phyloP scores from a whole-genome alignment of 441 rosid species.

The Oxalis stricta region DNA sequence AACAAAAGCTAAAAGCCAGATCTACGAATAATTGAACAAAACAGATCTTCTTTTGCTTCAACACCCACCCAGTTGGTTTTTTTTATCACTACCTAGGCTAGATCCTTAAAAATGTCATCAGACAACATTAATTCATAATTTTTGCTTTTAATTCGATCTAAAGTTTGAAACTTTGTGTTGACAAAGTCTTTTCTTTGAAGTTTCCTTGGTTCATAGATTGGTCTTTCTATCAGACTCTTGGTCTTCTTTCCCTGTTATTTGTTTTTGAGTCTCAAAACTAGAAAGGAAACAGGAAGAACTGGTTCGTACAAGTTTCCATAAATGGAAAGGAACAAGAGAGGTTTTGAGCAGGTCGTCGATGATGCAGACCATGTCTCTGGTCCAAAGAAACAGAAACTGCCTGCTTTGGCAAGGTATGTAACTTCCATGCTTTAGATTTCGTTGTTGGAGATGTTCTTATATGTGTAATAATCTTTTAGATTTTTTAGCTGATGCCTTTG shows the following conservation, averaged over 20 bases:
- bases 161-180: constrained; percentile 14
- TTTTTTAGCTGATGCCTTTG: background rate
- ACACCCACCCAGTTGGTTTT: constrained; percentile 10
- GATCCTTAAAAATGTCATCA: constrained; percentile 25
- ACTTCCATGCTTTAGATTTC: background rate
- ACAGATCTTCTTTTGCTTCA: constrained; percentile 19
- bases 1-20: too few relatives aligned
- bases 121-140: background rate
- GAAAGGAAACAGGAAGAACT: constrained; percentile 1
- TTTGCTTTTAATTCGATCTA: constrained; percentile 7
- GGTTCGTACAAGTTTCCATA: constrained; percentile 14
- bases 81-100: constrained; percentile 11
- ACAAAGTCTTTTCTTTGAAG: constrained; percentile 22
- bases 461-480: background rate
- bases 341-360: constrained; percentile 38
- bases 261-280: constrained; percentile 2
- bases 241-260: constrained; percentile 6
- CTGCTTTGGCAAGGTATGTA: constrained; percentile 78
- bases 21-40: constrained; percentile 19
- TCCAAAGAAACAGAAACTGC: constrained; percentile 62
- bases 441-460: background rate
- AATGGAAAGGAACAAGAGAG: constrained; percentile 76
- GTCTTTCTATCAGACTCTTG: constrained; percentile 8
- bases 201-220: constrained; percentile 14
- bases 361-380: constrained; percentile 37